Base-by-base conservation (phyloP, 1,284 basidiomycete species). In the Athelia psychrophila region DNA sequence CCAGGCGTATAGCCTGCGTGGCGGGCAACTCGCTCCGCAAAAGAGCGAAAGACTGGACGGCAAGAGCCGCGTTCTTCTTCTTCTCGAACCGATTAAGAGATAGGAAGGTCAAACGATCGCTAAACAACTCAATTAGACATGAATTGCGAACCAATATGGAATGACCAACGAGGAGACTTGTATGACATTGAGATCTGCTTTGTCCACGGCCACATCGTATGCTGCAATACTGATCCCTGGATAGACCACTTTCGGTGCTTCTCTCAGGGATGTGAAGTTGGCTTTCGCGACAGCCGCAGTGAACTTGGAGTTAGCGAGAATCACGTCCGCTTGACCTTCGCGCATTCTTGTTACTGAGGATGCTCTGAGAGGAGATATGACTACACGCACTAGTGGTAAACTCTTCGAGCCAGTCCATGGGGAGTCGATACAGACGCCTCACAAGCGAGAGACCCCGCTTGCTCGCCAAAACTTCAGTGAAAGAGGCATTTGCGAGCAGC, bases 11-110 rank as follows among this genome's bases (percentile, higher is more conserved):
- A 13, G 67, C 54, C 51, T 55, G 51, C 47, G 56, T 42, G 33
- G 51, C 48, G 20, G 47, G 58, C 25, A 48, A 32, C 30, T 55
- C 63, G 38, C n/a, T n/a, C 2, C 51, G 35, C 18, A 87, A 60
- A 18, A 64, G 62, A 3, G 88, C 84, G 60, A 96, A 98, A 0
- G 95, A 76, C 44, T 87, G 73, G 23, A 99, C 75, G 0, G 95
- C 95, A 2, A 99, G 75, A 0, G 80, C 83, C 0, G 82, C 78
- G 59, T 99, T 96, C 74, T 99, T 99, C 77, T 98, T 99, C 57
- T 81, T 84, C 71, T 99, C 96, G 63, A 97, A 99, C 1, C 96
- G 88, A 66, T 99, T 99, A 49, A 99, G 75, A 0, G 95, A 98
- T 0, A 98, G 62, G 2, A 99, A 69, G 0, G 90, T 94, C 1